phyloP scores from a whole-genome alignment of 192 early-diverging fungal species.

The Pecoramyces ruminantium region DNA sequence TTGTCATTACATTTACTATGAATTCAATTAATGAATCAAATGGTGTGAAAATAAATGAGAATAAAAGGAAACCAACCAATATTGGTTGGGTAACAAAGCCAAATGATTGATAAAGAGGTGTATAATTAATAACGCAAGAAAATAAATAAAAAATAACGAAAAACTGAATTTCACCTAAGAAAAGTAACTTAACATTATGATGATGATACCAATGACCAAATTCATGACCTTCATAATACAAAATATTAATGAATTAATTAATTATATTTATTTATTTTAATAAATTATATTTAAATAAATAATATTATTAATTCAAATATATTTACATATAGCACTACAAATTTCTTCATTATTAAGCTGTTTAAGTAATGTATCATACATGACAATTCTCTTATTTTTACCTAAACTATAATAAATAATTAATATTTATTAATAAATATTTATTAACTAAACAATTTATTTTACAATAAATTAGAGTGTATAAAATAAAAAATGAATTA shows the following conservation, averaged over 20 bases:
- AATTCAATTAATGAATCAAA: conserved; percentile 60
- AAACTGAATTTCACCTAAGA: conserved; percentile 53
- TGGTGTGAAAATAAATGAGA: conserved; percentile 62
- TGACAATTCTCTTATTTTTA: conserved; percentile 90
- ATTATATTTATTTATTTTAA: not conserved
- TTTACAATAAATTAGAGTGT: no score
- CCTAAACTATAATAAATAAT: conserved; percentile 87
- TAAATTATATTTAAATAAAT: no score
- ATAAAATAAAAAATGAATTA: not conserved
- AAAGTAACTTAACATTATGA: conserved; percentile 64
- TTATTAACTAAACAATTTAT: no score
- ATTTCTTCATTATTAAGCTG: conserved; percentile 72
- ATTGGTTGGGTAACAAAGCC: conserved; percentile 62
- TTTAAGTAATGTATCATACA: conserved; percentile 83
- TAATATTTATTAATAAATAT: no score
- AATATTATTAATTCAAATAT: not conserved
- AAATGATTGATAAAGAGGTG: conserved; percentile 65
- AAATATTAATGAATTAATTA: not conserved
- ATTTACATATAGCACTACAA: conserved; percentile 70
- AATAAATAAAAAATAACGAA: conserved; percentile 63
- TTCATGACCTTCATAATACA: conserved; percentile 56
- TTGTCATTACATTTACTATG: conserved; percentile 35
- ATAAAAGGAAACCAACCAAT: conserved; percentile 80
- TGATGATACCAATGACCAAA: conserved; percentile 85
- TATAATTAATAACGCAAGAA: conserved; percentile 53